Evolutionary conservation across 208 protist species (phyloP), one percentile per base, ranked within the genome.

Genomic region (Phytomonas francai): DNA sequence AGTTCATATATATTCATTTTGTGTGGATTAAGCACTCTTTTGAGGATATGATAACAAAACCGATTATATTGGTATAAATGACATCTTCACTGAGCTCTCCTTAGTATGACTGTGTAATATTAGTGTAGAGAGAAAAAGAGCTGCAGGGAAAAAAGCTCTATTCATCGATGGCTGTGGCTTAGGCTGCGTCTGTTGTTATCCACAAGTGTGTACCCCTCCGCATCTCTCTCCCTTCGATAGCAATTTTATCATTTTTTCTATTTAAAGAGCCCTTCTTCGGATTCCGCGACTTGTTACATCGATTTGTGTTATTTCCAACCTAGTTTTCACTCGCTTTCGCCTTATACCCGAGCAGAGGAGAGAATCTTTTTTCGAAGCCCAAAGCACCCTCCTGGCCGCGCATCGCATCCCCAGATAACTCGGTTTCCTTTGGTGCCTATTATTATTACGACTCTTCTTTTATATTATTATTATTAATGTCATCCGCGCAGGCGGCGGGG

Each of bases 401-500:
- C 39, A 22, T 45, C 39, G 9, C 8, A 7, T 45, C 11, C 3
- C 39, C 39, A 45, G 9, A 2, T 45, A 22, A 45, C 19, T 14
- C 19, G 9, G 39, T 11, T 45, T 45, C n/a, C n/a, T n/a, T n/a
- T n/a, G n/a, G n/a, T n/a, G n/a, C n/a, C n/a, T n/a, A n/a, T n/a
- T n/a, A n/a, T n/a, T n/a, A n/a, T n/a, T n/a, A n/a, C n/a, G n/a
- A n/a, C n/a, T n/a, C n/a, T n/a, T n/a, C n/a, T n/a, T n/a, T n/a
- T n/a, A n/a, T n/a, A n/a, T n/a, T n/a, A n/a, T n/a, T n/a, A n/a
- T n/a, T n/a, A n/a, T n/a, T n/a, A n/a, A 54, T 54, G 45, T 54
- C 45, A 54, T 54, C 45, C 54, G 71, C 74, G 22, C 67, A 65
- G 31, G 71, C 19, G 16, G 16, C 45, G 19, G 6, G 16, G 3